These are phyloP conservation scores for Primulina tabacum DNA, from an alignment of 257 asterid genomes.

Conservation along the genomic window DNA sequence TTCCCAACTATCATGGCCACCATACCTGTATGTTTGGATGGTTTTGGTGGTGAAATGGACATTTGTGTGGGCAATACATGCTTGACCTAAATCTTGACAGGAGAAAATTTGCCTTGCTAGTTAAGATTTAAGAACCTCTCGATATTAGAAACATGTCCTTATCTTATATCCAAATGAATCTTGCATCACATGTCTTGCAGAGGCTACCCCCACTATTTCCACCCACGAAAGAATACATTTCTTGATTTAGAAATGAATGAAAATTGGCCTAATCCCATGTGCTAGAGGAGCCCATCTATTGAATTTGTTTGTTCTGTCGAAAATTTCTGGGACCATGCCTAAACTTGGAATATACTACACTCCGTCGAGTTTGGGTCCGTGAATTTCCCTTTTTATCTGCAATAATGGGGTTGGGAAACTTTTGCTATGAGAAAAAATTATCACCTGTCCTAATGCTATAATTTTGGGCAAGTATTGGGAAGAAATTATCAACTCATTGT, in stretches of 20 bases:
- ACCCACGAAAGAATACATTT: conserved; percentile 1
- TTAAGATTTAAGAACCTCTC: background rate
- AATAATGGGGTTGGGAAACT: background rate
- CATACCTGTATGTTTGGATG: background rate
- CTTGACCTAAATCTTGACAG: background rate
- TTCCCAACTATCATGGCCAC: background rate
- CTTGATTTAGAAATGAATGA: conserved; percentile 19
- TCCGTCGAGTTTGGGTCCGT: background rate
- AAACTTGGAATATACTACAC: background rate
- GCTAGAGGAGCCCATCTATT: background rate
- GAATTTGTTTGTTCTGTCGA: background rate
- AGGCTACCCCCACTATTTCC: background rate
- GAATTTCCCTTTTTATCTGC: background rate
- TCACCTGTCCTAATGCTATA: background rate
- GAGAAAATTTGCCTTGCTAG: background rate
- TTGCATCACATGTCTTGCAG: conserved; percentile 11
- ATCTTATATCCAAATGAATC: background rate
- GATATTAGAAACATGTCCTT: background rate
- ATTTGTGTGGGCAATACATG: background rate
- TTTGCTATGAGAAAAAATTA: background rate
- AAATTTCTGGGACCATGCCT: background rate
- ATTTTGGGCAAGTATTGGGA: too few species aligned
- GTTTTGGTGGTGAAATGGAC: background rate
- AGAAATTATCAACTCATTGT: too few species aligned
- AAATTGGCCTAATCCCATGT: conserved; percentile 18